A percentile compares a stretch with the other conserved stretches of the same genome.
phyloP scores from a whole-genome alignment of 768 basidiomycete genomes.

The Lentinula guzmanii region DNA sequence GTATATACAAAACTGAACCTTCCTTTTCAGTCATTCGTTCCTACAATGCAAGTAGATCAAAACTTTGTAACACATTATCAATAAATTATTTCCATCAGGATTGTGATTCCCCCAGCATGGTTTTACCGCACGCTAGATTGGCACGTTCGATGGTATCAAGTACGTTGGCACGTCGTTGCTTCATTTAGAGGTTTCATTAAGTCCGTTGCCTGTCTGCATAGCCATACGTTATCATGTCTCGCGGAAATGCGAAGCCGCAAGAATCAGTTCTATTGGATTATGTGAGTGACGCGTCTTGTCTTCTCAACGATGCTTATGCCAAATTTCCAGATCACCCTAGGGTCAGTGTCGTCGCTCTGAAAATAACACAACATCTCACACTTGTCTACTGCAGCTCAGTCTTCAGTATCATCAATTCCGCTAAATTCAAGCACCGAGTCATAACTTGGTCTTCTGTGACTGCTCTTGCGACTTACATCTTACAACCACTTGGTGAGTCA shows the following conservation, averaged over 20 bases:
- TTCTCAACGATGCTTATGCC: not conserved
- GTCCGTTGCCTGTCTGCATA: slow-evolving; percentile 15
- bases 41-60: slow-evolving; percentile 31
- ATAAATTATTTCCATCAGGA: slow-evolving; percentile 15
- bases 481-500: slow-evolving; percentile 51
- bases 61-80: not conserved
- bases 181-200: not conserved
- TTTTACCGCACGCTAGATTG: slow-evolving; percentile 50
- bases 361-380: not conserved
- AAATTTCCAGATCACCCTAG: slow-evolving; percentile 32
- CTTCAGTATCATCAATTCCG: slow-evolving; percentile 34
- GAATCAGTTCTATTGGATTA: slow-evolving; percentile 65
- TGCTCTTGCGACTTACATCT: slow-evolving; percentile 35
- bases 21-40: slow-evolving; percentile 48
- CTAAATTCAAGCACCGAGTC: slow-evolving; percentile 48
- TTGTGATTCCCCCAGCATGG: slow-evolving; percentile 43
- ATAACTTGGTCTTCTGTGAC: slow-evolving; percentile 48
- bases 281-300: slow-evolving; percentile 27
- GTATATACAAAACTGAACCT: not conserved
- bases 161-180: slow-evolving; percentile 19
- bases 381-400: slow-evolving; percentile 29
- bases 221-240: slow-evolving; percentile 58
- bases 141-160: slow-evolving; percentile 53
- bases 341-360: slow-evolving; percentile 21
- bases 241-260: slow-evolving; percentile 47